Evolutionary conservation across 805 yeast genomes (phyloP), one percentile per base, ranked within the genome.

Genomic region (Yamadazyma sp.): DNA sequence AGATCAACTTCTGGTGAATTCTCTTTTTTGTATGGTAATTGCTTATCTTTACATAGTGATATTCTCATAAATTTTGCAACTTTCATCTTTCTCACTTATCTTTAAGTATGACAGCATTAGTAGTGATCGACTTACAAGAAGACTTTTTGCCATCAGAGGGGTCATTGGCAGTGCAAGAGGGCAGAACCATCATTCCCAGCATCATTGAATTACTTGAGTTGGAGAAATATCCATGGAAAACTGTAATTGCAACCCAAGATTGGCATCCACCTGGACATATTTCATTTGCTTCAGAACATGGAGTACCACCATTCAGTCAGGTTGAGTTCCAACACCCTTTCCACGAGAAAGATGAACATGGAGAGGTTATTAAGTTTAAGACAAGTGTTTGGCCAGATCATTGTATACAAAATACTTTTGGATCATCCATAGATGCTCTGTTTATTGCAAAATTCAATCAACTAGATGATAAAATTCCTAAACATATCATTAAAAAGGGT

Each of bases 351-450:
- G 63, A 60, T 38, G 39, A 43, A 1, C 36, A 35, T 2, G 53
- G 59, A 0, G 58, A 59, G 14, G 46, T 54, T 4, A 36, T 54
- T 10, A 51, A 53, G 10, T 42, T 60, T 23, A 48, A 41, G 4
- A 79, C 78, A 43, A 68, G 71, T 0, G 67, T 87, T 3, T 89
- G 97, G 97, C 97, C 98, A 0, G 89, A 76, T 36, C 98, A 89
- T 54, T 89, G 97, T 56, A 75, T 89, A 11, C 89, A 86, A 50
- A 68, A 70, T 33, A 69, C 88, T 0, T 31, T 44, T 4, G 98
- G 97, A 0, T 72, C 89, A 0, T 67, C 71, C 23, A 66, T 84
- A 22, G 84, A 86, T 4, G 44, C 56, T 0, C 75, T 64, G 42
- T 65, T 87, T 35, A 46, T 58, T 33, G 52, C 55, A 9, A 49